phyloP scores from a whole-genome alignment of 805 yeast genomes.

The Clavispora vitiphila region DNA sequence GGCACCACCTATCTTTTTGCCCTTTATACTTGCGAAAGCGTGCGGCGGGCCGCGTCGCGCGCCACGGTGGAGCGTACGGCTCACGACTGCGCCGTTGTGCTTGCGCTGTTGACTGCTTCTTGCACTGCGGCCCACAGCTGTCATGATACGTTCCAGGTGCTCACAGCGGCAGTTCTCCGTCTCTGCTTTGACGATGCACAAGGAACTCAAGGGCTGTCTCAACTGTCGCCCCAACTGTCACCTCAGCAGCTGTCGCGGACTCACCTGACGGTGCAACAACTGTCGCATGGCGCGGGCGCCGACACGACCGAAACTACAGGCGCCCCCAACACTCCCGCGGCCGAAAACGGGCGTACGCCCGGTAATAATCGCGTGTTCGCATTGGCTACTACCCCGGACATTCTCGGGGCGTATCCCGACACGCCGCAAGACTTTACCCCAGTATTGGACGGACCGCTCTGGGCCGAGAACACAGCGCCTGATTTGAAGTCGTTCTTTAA shows the following conservation, averaged over 20 bases:
- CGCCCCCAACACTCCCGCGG: not conserved
- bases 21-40: constrained; percentile 62
- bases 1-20: constrained; percentile 81
- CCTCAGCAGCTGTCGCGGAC: too few relatives aligned
- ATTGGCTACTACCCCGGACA: not conserved
- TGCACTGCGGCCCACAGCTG: constrained; percentile 80
- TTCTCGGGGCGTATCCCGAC: not conserved
- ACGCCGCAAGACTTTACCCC: not conserved
- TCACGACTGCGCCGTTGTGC: constrained; percentile 50
- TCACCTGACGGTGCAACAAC: too few relatives aligned
- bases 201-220: constrained; percentile 14
- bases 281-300: not conserved
- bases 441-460: not conserved
- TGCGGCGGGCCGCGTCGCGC: constrained; percentile 40
- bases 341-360: not conserved
- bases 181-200: constrained; percentile 43
- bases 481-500: constrained; percentile 43
- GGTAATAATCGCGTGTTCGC: not conserved
- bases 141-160: constrained; percentile 62
- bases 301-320: not conserved
- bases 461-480: not conserved
- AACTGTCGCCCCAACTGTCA: not conserved
- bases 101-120: constrained; percentile 56
- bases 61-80: constrained; percentile 46
- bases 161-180: constrained; percentile 66